Evolutionary conservation across 2,329 filamentous ascomycete genomes (phyloP).

Genomic region (Colletotrichum lentis): DNA sequence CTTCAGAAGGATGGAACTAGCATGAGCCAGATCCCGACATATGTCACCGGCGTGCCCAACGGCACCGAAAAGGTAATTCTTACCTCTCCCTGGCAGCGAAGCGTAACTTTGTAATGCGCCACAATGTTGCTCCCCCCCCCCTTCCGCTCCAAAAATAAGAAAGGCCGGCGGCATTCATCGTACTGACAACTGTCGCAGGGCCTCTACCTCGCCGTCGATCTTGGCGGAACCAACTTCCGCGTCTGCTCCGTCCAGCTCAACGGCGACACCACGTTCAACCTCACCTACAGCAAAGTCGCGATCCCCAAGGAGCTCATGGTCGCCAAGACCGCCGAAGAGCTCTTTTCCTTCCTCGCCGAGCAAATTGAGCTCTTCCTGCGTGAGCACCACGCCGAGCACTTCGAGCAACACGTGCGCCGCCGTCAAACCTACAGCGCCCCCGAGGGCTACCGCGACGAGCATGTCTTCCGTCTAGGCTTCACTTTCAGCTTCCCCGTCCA

Average conservation of each 20-base stretch:
- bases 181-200: slow-evolving; percentile 66
- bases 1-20: slow-evolving; percentile 79
- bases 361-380: slow-evolving; percentile 90
- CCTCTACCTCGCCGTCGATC: slow-evolving; percentile 92
- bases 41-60: slow-evolving; percentile 94
- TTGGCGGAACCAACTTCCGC: slow-evolving; percentile 98
- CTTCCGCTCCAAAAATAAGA: background rate
- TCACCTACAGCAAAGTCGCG: slow-evolving; percentile 90
- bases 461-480: slow-evolving; percentile 94
- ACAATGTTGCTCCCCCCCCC: slow-evolving; percentile 5
- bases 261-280: slow-evolving; percentile 92
- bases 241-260: slow-evolving; percentile 95
- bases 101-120: background rate
- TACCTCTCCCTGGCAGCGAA: slow-evolving; percentile 7
- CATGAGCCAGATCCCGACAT: slow-evolving; percentile 95
- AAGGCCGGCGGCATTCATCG: background rate
- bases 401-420: slow-evolving; percentile 73
- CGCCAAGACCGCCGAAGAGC: slow-evolving; percentile 82
- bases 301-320: slow-evolving; percentile 92
- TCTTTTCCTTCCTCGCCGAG: slow-evolving; percentile 91
- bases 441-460: slow-evolving; percentile 71
- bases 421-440: slow-evolving; percentile 67
- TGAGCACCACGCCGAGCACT: slow-evolving; percentile 87
- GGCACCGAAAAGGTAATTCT: slow-evolving; percentile 94
- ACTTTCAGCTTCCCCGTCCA: slow-evolving; percentile 98